Percentiles rank a stretch among this genome's conserved stretches.
Evolutionary conservation across 2,329 filamentous ascomycete species (phyloP).

Genomic region (Aspergillus tamarii): DNA sequence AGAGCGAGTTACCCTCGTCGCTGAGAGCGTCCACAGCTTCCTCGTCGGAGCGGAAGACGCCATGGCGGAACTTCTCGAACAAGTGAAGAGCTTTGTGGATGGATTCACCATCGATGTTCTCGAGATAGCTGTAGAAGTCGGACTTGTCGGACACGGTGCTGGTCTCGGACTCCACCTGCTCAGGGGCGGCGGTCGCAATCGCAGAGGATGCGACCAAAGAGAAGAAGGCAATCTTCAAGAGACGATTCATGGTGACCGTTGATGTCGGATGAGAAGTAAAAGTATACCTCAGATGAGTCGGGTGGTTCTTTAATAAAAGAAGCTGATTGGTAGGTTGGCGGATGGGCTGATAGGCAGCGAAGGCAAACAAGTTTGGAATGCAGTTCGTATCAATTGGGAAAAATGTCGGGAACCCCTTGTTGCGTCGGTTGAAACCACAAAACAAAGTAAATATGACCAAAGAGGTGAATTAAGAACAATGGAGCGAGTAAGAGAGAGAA

Average conservation of each 20-base stretch:
- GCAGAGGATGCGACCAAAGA: slow-evolving; percentile 31
- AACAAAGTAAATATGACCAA: neutral
- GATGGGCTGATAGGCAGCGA: neutral
- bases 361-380: neutral
- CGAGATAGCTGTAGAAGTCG: slow-evolving; percentile 59
- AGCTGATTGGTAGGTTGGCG: slow-evolving; percentile 1
- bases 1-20: slow-evolving; percentile 50
- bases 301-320: neutral
- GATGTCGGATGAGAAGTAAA: neutral
- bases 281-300: neutral
- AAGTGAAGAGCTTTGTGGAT: slow-evolving; percentile 71
- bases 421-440: neutral
- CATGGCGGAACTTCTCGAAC: slow-evolving; percentile 67
- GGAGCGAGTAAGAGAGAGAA: neutral
- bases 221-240: slow-evolving; percentile 30
- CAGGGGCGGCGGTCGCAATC: slow-evolving; percentile 27
- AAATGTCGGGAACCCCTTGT: neutral
- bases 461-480: neutral
- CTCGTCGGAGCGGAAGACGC: slow-evolving; percentile 67
- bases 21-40: slow-evolving; percentile 67
- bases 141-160: slow-evolving; percentile 20
- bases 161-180: slow-evolving; percentile 16
- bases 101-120: slow-evolving; percentile 52
- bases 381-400: neutral
- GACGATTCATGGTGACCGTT: slow-evolving; percentile 15